These are phyloP conservation scores for Bathelium albidoporum DNA, from an alignment of 495 filamentous ascomycete species.

Conservation along the genomic window DNA sequence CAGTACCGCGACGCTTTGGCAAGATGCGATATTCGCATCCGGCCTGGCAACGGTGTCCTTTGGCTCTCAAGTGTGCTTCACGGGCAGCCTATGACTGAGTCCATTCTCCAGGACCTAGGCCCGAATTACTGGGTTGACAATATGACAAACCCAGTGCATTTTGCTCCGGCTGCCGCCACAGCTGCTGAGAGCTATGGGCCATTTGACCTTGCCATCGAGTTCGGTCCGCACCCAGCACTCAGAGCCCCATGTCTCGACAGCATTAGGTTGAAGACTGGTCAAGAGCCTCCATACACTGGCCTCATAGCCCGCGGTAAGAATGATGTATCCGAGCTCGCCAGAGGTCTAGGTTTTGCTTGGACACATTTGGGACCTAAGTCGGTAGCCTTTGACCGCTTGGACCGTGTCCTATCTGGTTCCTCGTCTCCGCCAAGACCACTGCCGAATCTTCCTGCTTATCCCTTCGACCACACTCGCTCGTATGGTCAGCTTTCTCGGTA, in stretches of 20 bases:
- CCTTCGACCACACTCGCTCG: too few relatives aligned
- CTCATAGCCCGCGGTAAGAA: not conserved
- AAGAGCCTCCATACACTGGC: not conserved
- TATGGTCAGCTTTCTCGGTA: too few relatives aligned
- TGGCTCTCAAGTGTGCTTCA: not conserved
- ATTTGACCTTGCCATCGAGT: constrained; percentile 34
- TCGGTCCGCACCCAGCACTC: constrained; percentile 46
- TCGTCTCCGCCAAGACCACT: too few relatives aligned
- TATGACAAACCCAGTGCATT: constrained; percentile 21
- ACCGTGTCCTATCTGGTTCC: too few relatives aligned
- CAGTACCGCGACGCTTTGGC: constrained; percentile 11
- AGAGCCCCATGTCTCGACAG: constrained; percentile 19
- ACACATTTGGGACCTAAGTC: too few relatives aligned
- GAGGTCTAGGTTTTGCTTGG: too few relatives aligned
- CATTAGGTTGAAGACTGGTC: not conserved
- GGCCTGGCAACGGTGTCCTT: too few relatives aligned
- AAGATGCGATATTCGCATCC: not conserved
- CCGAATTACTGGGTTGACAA: constrained; percentile 27
- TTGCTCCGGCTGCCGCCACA: constrained; percentile 8
- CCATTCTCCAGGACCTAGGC: not conserved
- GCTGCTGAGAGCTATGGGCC: not conserved
- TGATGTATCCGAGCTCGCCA: too few relatives aligned
- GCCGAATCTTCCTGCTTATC: too few relatives aligned
- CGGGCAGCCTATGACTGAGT: not conserved
- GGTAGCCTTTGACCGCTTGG: too few relatives aligned